These are phyloP conservation scores for Mycena chlorophos DNA, from an alignment of 768 basidiomycete genomes.

Conservation along the genomic window DNA sequence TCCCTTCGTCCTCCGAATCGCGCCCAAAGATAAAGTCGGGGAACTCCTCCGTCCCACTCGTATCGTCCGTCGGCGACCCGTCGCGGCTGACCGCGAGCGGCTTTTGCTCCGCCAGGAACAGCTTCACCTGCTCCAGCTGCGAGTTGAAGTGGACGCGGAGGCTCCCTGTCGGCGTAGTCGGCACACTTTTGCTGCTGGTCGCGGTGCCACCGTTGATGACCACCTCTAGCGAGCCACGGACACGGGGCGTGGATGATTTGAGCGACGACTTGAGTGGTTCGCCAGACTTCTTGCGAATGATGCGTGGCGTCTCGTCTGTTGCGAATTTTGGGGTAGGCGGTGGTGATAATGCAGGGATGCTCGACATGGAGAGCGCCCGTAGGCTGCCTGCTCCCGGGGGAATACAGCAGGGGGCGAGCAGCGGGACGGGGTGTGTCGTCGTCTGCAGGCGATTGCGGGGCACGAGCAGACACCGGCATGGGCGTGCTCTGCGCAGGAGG, in stretches of 20 bases:
- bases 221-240: slow-evolving; percentile 52
- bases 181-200: slow-evolving; percentile 66
- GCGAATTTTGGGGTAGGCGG: slow-evolving; percentile 27
- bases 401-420: slow-evolving; percentile 38
- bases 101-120: slow-evolving; percentile 93
- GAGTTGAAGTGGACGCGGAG: slow-evolving; percentile 93
- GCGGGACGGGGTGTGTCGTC: slow-evolving; percentile 33
- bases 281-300: slow-evolving; percentile 90
- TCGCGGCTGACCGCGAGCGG: slow-evolving; percentile 91
- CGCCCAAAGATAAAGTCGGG: slow-evolving; percentile 64
- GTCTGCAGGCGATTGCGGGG: slow-evolving; percentile 18
- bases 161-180: slow-evolving; percentile 81
- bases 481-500: slow-evolving; percentile 47
- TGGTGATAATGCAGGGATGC: slow-evolving; percentile 27
- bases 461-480: slow-evolving; percentile 34
- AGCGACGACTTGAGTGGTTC: slow-evolving; percentile 90
- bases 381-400: slow-evolving; percentile 38
- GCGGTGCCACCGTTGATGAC: slow-evolving; percentile 41
- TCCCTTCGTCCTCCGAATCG: slow-evolving; percentile 31
- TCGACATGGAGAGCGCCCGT: slow-evolving; percentile 38
- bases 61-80: slow-evolving; percentile 84
- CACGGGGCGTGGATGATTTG: slow-evolving; percentile 64
- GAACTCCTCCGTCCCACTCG: slow-evolving; percentile 79
- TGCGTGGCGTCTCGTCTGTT: slow-evolving; percentile 37
- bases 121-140: slow-evolving; percentile 90